A percentile compares a stretch with the other conserved stretches of the same genome.
Evolutionary conservation across 2,329 filamentous ascomycete genomes (phyloP).

Genomic region (Tolypocladium pustulatum): DNA sequence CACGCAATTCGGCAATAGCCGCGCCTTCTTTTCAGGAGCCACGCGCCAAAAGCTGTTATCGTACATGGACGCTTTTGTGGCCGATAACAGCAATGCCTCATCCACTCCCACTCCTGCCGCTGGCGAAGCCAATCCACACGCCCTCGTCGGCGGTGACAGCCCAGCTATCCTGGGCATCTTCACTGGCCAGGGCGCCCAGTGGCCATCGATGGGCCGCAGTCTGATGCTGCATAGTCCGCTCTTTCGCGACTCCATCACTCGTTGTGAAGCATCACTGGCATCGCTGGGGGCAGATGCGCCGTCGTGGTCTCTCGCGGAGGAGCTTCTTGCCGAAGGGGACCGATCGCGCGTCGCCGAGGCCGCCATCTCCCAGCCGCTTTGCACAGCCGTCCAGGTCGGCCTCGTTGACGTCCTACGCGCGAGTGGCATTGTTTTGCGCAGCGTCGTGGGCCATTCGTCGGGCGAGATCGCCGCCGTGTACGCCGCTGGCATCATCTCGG

Average conservation of each 20-base stretch:
- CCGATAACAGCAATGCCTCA: not conserved
- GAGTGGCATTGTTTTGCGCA: constrained; percentile 17
- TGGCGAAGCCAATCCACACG: not conserved
- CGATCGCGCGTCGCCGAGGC: constrained; percentile 1
- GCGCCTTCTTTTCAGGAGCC: not conserved
- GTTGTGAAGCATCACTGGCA: not conserved
- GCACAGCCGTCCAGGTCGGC: constrained; percentile 23
- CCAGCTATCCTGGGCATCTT: constrained; percentile 15
- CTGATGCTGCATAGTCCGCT: constrained; percentile 7
- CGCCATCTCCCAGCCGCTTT: constrained; percentile 14
- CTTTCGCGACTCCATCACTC: not conserved
- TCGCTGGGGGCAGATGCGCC: constrained; percentile 1
- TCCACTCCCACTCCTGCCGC: not conserved
- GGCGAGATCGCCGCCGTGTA: constrained; percentile 21
- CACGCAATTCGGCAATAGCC: not conserved
- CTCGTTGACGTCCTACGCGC: constrained; percentile 20
- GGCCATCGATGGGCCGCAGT: constrained; percentile 19
- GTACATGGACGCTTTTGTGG: not conserved
- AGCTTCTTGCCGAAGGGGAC: not conserved
- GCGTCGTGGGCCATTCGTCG: constrained; percentile 27
- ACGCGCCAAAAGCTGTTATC: not conserved
- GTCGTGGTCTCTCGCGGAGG: not conserved
- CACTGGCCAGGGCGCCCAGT: constrained; percentile 24
- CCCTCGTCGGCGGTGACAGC: not conserved
- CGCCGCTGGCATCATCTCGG: constrained; percentile 8